Evolutionary conservation across 306 rosid species (phyloP).

Genomic region (Corylus americana): DNA sequence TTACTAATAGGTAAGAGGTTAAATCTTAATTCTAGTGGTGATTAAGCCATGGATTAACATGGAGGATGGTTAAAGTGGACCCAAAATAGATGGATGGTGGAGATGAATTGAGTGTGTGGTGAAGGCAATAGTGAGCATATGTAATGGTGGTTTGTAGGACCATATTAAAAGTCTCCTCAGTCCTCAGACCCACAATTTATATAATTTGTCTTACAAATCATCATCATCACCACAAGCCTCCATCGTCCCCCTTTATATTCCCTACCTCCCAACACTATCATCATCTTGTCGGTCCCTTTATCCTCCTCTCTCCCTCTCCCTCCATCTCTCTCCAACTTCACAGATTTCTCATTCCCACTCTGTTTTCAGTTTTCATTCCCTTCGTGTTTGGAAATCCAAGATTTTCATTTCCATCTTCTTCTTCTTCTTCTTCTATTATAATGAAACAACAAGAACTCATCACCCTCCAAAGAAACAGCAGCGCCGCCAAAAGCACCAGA

Average conservation of each 20-base stretch:
- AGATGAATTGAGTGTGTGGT: slow-evolving; percentile 5
- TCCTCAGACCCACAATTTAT: slow-evolving; percentile 19
- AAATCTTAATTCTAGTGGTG: neutral
- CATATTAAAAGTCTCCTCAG: slow-evolving; percentile 2
- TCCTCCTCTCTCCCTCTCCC: neutral
- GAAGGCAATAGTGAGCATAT: slow-evolving; percentile 16
- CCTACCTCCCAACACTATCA: slow-evolving; percentile 59
- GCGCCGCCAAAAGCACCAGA: slow-evolving; percentile 41
- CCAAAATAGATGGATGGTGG: neutral
- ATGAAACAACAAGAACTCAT: slow-evolving; percentile 57
- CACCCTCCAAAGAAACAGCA: slow-evolving; percentile 49
- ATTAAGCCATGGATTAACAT: neutral
- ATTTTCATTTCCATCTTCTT: neutral
- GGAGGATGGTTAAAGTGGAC: neutral
- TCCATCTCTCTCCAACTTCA: slow-evolving; percentile 1
- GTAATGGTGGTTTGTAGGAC: slow-evolving; percentile 35
- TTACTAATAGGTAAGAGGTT: too few relatives aligned
- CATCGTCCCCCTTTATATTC: slow-evolving; percentile 70
- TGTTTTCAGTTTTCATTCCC: neutral
- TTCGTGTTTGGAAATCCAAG: neutral
- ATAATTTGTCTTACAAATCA: slow-evolving; percentile 42
- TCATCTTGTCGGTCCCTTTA: slow-evolving; percentile 72
- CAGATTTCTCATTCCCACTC: neutral
- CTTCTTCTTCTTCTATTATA: neutral
- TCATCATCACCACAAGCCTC: slow-evolving; percentile 65